Percentiles rank a stretch among this genome's conserved stretches.
Evolutionary conservation across 805 yeast species (phyloP).

Genomic region (Phaffomyces antillensis): DNA sequence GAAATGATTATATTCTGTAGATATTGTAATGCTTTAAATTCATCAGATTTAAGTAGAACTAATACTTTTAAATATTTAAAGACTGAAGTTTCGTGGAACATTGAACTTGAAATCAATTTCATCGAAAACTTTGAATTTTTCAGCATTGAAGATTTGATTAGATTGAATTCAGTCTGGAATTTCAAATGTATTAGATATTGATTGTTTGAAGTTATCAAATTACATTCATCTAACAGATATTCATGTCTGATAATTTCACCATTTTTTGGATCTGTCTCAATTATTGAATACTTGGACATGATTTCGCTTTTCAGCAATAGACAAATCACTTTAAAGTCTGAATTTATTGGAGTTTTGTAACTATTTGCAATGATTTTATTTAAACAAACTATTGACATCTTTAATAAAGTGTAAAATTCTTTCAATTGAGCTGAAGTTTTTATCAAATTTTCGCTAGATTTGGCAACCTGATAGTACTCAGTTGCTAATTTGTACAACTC

Average conservation of each 20-base stretch:
- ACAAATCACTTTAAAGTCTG: neutral
- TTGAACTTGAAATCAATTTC: slow-evolving; percentile 2
- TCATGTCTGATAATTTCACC: slow-evolving; percentile 10
- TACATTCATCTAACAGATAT: slow-evolving; percentile 4
- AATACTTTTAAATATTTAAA: slow-evolving; percentile 2
- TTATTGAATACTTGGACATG: neutral
- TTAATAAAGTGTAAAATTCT: slow-evolving; percentile 4
- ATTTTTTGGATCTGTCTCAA: neutral
- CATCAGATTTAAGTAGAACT: slow-evolving; percentile 3
- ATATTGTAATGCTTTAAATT: slow-evolving; percentile 2
- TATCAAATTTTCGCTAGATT: neutral
- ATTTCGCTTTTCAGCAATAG: slow-evolving; percentile 7
- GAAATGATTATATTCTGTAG: slow-evolving; percentile 1
- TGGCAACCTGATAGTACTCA: slow-evolving; percentile 3
- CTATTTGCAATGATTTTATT: slow-evolving; percentile 1
- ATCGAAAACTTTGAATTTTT: slow-evolving; percentile 4
- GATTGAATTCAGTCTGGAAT: slow-evolving; percentile 3
- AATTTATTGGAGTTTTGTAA: neutral
- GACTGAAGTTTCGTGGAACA: slow-evolving; percentile 1
- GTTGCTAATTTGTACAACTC: neutral
- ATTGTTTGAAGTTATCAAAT: slow-evolving; percentile 20
- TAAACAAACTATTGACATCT: slow-evolving; percentile 3
- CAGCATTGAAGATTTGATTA: neutral
- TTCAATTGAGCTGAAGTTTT: neutral
- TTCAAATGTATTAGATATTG: slow-evolving; percentile 1